These are phyloP conservation scores for Pulveroboletus ravenelii DNA, from an alignment of 768 basidiomycete genomes.

Conservation along the genomic window DNA sequence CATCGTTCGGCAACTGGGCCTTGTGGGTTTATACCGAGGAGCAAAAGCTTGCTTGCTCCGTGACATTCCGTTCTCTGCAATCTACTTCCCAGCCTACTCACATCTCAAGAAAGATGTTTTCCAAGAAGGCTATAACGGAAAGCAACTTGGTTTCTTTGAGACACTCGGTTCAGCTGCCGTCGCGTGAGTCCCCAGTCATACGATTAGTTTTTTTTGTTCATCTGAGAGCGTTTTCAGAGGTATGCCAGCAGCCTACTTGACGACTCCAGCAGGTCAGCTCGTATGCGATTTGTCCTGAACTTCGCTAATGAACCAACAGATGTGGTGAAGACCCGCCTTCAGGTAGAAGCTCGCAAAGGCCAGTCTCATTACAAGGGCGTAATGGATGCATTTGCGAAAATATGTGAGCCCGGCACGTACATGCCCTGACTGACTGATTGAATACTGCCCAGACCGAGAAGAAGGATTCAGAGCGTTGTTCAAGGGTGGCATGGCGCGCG, in stretches of 20 bases:
- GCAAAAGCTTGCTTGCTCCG: slow-evolving; percentile 89
- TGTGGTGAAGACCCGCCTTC: slow-evolving; percentile 95
- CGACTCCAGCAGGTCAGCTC: slow-evolving; percentile 77
- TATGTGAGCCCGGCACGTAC: slow-evolving; percentile 54
- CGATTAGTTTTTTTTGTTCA: slow-evolving; percentile 12
- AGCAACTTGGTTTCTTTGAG: slow-evolving; percentile 86
- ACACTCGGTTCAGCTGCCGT: slow-evolving; percentile 78
- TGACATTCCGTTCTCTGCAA: slow-evolving; percentile 96
- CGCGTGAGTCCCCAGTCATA: slow-evolving; percentile 50
- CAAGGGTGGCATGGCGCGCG: slow-evolving; percentile 87
- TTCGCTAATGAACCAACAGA: slow-evolving; percentile 44
- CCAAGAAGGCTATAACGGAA: slow-evolving; percentile 93
- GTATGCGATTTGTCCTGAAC: slow-evolving; percentile 4
- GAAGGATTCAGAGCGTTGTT: slow-evolving; percentile 87
- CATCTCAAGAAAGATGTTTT: slow-evolving; percentile 93
- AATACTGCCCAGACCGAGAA: slow-evolving; percentile 57
- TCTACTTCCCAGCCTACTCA: slow-evolving; percentile 84
- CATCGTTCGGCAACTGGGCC: slow-evolving; percentile 88
- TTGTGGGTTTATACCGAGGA: slow-evolving; percentile 91
- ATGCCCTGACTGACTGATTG: slow-evolving; percentile 4
- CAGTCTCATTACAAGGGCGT: slow-evolving; percentile 90
- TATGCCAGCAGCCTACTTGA: slow-evolving; percentile 95
- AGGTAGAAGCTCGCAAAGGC: slow-evolving; percentile 88
- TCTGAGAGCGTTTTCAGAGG: slow-evolving; percentile 54
- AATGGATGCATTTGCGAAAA: slow-evolving; percentile 83